These are phyloP conservation scores for Rutstroemia sydowiana DNA, from an alignment of 2,329 filamentous ascomycete genomes.

Conservation along the genomic window DNA sequence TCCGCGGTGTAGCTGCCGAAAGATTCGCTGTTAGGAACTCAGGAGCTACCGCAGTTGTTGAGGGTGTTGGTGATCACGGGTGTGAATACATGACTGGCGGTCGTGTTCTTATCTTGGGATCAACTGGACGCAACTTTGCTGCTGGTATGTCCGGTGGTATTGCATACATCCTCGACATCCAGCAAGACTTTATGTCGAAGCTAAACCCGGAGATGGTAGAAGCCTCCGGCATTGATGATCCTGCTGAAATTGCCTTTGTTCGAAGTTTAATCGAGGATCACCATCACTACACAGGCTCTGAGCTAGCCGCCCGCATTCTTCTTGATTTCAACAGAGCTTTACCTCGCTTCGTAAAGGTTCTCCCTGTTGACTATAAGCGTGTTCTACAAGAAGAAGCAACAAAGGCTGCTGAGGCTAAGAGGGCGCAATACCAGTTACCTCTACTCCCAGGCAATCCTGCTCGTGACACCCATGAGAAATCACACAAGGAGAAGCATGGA, in stretches of 20 bases:
- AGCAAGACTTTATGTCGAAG: constrained; percentile 84
- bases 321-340: constrained; percentile 93
- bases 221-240: constrained; percentile 74
- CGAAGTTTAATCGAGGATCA: constrained; percentile 92
- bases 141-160: constrained; percentile 99
- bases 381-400: constrained; percentile 78
- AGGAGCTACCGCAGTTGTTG: constrained; percentile 89
- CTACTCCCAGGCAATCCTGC: constrained; percentile 61
- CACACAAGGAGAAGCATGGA: constrained; percentile 53
- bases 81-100: constrained; percentile 99
- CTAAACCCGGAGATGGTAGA: constrained; percentile 98
- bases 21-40: constrained; percentile 96
- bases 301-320: constrained; percentile 84
- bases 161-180: constrained; percentile 85
- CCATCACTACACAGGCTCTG: constrained; percentile 94
- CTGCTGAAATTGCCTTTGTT: constrained; percentile 80
- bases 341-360: constrained; percentile 83
- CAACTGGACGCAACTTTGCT: constrained; percentile 92
- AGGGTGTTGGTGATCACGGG: constrained; percentile 91
- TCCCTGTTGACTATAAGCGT: constrained; percentile 94
- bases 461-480: constrained; percentile 43
- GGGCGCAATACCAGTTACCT: constrained; percentile 73
- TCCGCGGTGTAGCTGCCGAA: constrained; percentile 93
- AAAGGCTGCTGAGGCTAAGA: constrained; percentile 79
- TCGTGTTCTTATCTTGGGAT: constrained; percentile 77